A percentile compares a stretch with the other conserved stretches of the same genome.
phyloP scores from a whole-genome alignment of 1,139 yeast genomes.

The Entelexis sorbosivorans region DNA sequence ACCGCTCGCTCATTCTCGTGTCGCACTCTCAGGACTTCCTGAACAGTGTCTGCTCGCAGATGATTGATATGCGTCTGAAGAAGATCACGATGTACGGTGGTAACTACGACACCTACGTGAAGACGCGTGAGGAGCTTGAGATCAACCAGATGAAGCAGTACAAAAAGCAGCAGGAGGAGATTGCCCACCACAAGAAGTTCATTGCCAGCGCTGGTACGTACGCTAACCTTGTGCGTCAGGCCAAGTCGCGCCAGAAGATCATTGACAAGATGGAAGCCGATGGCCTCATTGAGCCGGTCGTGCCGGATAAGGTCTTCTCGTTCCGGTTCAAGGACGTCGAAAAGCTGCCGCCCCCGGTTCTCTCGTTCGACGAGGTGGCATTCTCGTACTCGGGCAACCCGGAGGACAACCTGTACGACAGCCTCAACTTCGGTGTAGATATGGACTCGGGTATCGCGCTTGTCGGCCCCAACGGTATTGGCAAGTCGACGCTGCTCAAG shows the following conservation, averaged over 20 bases:
- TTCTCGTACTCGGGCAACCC: slow-evolving; percentile 81
- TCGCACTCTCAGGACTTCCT: slow-evolving; percentile 99
- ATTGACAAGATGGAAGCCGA: slow-evolving; percentile 99
- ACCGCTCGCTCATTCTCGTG: slow-evolving; percentile 83
- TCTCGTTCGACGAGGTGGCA: slow-evolving; percentile 90
- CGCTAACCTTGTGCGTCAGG: slow-evolving; percentile 97
- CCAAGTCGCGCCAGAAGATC: slow-evolving; percentile 98
- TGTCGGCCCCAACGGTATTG: slow-evolving; percentile 99
- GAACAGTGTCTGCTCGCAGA: slow-evolving; percentile 95
- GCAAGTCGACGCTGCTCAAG: slow-evolving; percentile 91
- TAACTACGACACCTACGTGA: slow-evolving; percentile 92
- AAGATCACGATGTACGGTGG: slow-evolving; percentile 81
- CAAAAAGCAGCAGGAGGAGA: slow-evolving; percentile 95
- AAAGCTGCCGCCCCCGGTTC: slow-evolving; percentile 96
- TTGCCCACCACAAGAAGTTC: slow-evolving; percentile 93
- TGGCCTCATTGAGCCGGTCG: slow-evolving; percentile 90
- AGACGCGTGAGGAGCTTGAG: slow-evolving; percentile 89
- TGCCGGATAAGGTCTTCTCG: slow-evolving; percentile 81
- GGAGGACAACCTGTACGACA: slow-evolving; percentile 80
- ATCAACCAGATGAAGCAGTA: slow-evolving; percentile 98
- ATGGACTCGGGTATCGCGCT: slow-evolving; percentile 98
- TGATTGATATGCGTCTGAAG: slow-evolving; percentile 88
- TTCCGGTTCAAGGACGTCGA: slow-evolving; percentile 94
- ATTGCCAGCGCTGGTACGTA: slow-evolving; percentile 99
- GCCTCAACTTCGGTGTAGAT: slow-evolving; percentile 94